phyloP scores from a whole-genome alignment of 2,329 filamentous ascomycete genomes.

The Emmonsiellopsis sp. region DNA sequence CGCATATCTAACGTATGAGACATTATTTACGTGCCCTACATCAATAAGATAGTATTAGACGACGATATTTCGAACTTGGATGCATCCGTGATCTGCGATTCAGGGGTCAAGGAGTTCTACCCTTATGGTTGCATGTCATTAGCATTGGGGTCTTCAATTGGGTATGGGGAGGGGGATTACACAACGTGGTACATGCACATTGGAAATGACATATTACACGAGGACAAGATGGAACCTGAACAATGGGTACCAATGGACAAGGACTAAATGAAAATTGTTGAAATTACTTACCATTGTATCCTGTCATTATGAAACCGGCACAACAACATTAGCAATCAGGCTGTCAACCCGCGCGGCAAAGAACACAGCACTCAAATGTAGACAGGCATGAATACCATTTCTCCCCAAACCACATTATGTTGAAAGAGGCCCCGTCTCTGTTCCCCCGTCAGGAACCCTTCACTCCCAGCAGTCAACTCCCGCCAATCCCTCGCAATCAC shows the following conservation, averaged over 20 bases:
- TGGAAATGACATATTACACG: not conserved
- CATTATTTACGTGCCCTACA: slow-evolving; percentile 74
- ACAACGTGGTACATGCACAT: not conserved
- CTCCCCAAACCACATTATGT: slow-evolving; percentile 70
- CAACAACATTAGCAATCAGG: slow-evolving; percentile 12
- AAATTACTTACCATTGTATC: slow-evolving; percentile 37
- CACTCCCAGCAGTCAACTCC: slow-evolving; percentile 59
- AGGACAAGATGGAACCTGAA: not conserved
- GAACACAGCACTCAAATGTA: not conserved
- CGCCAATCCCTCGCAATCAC: slow-evolving; percentile 60
- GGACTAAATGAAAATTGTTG: not conserved
- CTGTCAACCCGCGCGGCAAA: not conserved
- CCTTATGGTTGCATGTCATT: not conserved
- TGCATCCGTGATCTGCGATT: not conserved
- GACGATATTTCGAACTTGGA: too few species aligned
- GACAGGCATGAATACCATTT: slow-evolving; percentile 53
- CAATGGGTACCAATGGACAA: not conserved
- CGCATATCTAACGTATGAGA: slow-evolving; percentile 72
- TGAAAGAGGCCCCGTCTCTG: slow-evolving; percentile 53
- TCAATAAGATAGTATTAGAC: slow-evolving; percentile 11
- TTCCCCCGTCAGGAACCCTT: slow-evolving; percentile 61
- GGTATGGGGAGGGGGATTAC: not conserved
- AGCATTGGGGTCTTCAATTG: not conserved
- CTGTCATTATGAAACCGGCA: slow-evolving; percentile 17
- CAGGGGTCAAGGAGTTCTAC: not conserved